Conservation (phyloP, 2,329 filamentous ascomycete genomes). For the Pseudocercospora fuligena region DNA sequence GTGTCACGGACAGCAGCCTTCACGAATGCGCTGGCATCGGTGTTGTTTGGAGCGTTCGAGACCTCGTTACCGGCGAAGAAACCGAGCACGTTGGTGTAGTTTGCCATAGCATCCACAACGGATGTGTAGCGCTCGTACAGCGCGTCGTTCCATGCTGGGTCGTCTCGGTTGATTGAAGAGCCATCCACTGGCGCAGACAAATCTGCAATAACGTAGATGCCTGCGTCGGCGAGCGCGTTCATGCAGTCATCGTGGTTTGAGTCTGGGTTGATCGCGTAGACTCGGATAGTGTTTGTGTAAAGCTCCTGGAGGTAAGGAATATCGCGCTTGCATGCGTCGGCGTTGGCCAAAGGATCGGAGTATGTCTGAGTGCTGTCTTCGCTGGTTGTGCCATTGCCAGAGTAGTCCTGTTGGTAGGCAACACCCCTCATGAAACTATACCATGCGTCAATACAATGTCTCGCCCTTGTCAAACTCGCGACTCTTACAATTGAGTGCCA, state of each 20-base stretch:
- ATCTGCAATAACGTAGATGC: slow-evolving; percentile 95
- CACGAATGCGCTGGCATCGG: slow-evolving; percentile 86
- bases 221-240: slow-evolving; percentile 76
- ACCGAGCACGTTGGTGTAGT: slow-evolving; percentile 90
- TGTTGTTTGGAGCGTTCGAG: slow-evolving; percentile 87
- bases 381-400: slow-evolving; percentile 49
- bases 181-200: slow-evolving; percentile 71
- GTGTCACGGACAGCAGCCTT: slow-evolving; percentile 97
- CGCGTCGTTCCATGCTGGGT: slow-evolving; percentile 76
- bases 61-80: slow-evolving; percentile 99
- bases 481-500: slow-evolving; percentile 69
- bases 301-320: slow-evolving; percentile 79
- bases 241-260: slow-evolving; percentile 83
- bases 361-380: slow-evolving; percentile 57
- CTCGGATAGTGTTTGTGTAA: slow-evolving; percentile 89
- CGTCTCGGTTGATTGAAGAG: slow-evolving; percentile 82
- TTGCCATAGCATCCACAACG: slow-evolving; percentile 79
- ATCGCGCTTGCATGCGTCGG: slow-evolving; percentile 76
- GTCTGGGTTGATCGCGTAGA: slow-evolving; percentile 86
- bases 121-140: slow-evolving; percentile 80
- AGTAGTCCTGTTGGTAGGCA: slow-evolving; percentile 84
- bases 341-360: slow-evolving; percentile 80
- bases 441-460: slow-evolving; percentile 1
- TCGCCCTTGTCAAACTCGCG: not conserved
- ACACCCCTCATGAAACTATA: slow-evolving; percentile 82